Conservation (phyloP, 73 alveolate genomes). For the Stentor roeselii region DNA sequence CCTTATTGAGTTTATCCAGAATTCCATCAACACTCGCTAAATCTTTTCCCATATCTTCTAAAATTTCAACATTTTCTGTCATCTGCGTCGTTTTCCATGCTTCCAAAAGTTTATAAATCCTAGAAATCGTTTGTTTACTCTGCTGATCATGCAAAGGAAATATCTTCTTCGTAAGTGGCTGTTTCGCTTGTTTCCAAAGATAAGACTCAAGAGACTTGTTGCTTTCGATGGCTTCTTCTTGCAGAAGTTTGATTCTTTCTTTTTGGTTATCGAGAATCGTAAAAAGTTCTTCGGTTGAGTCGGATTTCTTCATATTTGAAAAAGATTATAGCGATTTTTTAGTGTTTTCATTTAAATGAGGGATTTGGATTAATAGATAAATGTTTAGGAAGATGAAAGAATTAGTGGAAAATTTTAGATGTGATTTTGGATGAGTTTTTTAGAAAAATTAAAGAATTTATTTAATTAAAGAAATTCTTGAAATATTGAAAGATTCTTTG, state of each 20-base stretch:
- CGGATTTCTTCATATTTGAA: constrained; percentile 10
- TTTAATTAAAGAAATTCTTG: no score
- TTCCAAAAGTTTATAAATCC: constrained; percentile 11
- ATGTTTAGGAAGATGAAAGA: no score
- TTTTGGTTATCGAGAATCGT: not conserved
- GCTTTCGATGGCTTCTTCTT: not conserved
- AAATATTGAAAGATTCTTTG: no score
- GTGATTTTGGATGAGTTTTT: no score
- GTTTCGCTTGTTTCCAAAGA: not conserved
- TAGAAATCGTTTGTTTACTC: not conserved
- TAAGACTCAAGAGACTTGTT: constrained; percentile 5
- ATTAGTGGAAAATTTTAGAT: no score
- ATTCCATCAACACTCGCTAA: not conserved
- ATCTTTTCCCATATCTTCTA: constrained; percentile 1
- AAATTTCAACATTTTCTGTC: not conserved
- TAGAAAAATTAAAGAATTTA: no score
- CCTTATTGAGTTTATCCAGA: not conserved
- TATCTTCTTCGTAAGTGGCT: not conserved
- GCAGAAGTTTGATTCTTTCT: not conserved
- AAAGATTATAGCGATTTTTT: no score
- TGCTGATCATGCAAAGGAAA: constrained; percentile 1
- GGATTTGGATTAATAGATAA: no score
- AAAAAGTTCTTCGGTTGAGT: constrained; percentile 12
- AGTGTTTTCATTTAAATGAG: no score
- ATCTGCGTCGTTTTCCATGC: constrained; percentile 13